Evolutionary conservation across 768 basidiomycete genomes (phyloP), one percentile per base, ranked within the genome.

Genomic region (Amanita muscaria): DNA sequence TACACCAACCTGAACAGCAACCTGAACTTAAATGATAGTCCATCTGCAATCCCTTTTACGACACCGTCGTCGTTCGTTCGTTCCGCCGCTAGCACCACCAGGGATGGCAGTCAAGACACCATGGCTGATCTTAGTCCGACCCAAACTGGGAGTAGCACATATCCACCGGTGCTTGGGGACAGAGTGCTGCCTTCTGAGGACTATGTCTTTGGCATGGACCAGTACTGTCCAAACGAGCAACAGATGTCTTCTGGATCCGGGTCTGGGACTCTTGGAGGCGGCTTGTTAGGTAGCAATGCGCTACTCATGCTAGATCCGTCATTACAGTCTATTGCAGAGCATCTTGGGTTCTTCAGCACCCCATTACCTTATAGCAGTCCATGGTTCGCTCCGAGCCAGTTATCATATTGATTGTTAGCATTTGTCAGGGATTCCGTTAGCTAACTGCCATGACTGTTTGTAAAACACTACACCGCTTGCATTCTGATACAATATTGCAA

Each of bases 311-410:
- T 44, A 4, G 43, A 44, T 12, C 43, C 43, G 14, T 44, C 43
- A 1, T 23, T 44, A 14, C 43, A 44, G 34, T 27, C 23, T 16
- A 24, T 44, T 15, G 43, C 43, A 16, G 43, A 44, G 29, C 43
- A 44, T n/a, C 43, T 44, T 16, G 43, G 43, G 9, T 44, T 44
- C 24, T 36, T 34, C 16, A 27, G 11, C 23, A 44, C 22, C 15
- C 14, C 32, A 7, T 27, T 44, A 6, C 16, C n/a, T 21, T 36
- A 44, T 36, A 44, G 33, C n/a, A 34, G 24, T 21, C 24, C 34
- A 15, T 44, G 33, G 32, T 44, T 44, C 27, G 25, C 43, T 44
- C 25, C 43, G 7, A 2, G n/a, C n/a, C n/a, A n/a, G n/a, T n/a
- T 44, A 23, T 35, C 43, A 3, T 44, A 44, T 32, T 44, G 33